Conservation (phyloP, 2,329 filamentous ascomycete genomes). For the Hypoxylon sp. region DNA sequence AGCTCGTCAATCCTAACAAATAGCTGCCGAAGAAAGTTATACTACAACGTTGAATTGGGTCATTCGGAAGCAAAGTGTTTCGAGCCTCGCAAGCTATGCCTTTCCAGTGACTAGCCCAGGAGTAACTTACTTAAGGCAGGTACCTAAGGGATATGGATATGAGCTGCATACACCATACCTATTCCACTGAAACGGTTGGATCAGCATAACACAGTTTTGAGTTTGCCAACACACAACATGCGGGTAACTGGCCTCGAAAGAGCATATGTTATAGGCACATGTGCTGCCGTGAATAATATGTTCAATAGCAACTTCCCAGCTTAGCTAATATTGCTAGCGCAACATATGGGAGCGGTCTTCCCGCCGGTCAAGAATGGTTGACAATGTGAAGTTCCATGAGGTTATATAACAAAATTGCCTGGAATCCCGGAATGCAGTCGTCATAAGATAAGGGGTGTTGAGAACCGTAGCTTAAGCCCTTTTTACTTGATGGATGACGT, state of each 20-base stretch:
- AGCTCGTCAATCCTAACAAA: neutral
- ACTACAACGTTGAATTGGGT: neutral
- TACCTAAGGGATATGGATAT: neutral
- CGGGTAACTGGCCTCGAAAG: neutral
- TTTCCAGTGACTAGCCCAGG: neutral
- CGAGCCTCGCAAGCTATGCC: conserved; percentile 8
- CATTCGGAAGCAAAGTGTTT: neutral
- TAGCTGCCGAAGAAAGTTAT: neutral
- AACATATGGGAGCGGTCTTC: neutral
- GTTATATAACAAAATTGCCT: neutral
- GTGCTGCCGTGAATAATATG: neutral
- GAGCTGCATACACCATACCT: neutral
- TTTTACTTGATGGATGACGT: conserved; percentile 14
- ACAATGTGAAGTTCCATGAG: neutral
- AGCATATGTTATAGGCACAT: conserved; percentile 4
- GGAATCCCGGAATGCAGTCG: neutral
- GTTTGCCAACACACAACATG: neutral
- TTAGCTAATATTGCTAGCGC: neutral
- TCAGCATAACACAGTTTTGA: conserved; percentile 1
- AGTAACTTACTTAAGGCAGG: neutral
- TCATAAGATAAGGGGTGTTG: neutral
- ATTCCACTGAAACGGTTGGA: conserved; percentile 5
- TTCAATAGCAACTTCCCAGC: neutral
- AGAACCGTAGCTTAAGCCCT: neutral
- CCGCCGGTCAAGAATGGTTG: neutral